Percentiles rank a stretch among this genome's conserved stretches.
These are phyloP conservation scores for Ustulina deusta DNA, from an alignment of 2,329 filamentous ascomycete species.

Conservation along the genomic window DNA sequence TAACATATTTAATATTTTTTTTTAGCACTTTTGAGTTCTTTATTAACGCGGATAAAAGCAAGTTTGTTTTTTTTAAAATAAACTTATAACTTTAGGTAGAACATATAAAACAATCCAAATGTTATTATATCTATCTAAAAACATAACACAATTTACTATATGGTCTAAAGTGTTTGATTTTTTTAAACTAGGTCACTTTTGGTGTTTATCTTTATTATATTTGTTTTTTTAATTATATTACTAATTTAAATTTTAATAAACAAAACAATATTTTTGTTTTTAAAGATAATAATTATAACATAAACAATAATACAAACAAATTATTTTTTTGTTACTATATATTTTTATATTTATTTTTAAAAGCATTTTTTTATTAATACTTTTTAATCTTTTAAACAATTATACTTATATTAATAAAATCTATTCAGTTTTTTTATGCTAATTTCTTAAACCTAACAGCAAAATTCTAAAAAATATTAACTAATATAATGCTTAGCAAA, in stretches of 20 bases:
- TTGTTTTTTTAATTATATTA: not conserved
- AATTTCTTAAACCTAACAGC: not conserved
- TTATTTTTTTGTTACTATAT: constrained; percentile 11
- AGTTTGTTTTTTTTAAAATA: too few relatives aligned
- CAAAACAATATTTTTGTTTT: constrained; percentile 4
- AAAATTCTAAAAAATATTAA: not conserved
- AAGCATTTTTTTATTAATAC: not conserved
- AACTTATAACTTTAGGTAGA: too few relatives aligned
- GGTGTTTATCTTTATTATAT: not conserved
- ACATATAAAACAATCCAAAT: too few relatives aligned
- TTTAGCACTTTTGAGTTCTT: too few relatives aligned
- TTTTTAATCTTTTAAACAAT: not conserved
- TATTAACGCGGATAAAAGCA: too few relatives aligned
- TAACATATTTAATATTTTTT: too few relatives aligned
- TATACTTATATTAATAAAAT: not conserved
- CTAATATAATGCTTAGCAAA: not conserved
- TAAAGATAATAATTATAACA: not conserved
- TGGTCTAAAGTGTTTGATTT: not conserved
- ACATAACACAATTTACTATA: not conserved
- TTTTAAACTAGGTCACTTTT: not conserved
- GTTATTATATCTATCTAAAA: not conserved
- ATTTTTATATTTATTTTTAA: not conserved
- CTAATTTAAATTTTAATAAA: not conserved
- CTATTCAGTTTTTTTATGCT: not conserved
- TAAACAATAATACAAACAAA: not conserved